Evolutionary conservation across 805 yeast species (phyloP), one percentile per base, ranked within the genome.

Genomic region (Tetrapisispora pingtungensis): DNA sequence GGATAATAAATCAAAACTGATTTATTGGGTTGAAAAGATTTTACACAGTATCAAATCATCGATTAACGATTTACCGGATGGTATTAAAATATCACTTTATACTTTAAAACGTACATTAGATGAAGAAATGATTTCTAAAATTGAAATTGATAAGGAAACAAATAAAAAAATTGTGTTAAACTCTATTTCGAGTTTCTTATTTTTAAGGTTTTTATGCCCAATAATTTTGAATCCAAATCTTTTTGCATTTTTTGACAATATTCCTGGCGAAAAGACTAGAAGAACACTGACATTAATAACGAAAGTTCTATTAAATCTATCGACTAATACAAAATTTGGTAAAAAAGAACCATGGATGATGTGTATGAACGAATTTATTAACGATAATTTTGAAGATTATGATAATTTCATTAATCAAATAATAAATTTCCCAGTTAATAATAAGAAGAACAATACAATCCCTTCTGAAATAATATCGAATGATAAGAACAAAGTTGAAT

Each of bases 221-320:
- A 95, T 96, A 0, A 75, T 90, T 26, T 65, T 93, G 57, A 89
- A 87, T 55, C 98, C 98, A 0, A 87, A 86, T 55, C 62, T 89
- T 40, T 88, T 87, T 60, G 79, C 80, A 48, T 67, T 93, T 41
- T 76, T 86, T 0, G 72, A 75, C 42, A 70, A 75, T 32, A 90
- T 84, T 52, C 86, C 87, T 47, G 72, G 79, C 8, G 86, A 88
- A 1, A 70, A 71, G 10, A 71, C 80, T 1, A 89, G 87, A 50
- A 71, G 95, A 47, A 83, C 95, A 0, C 64, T 90, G 38, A 87
- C 95, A 0, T 64, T 89, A 19, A 69, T 89, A 5, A 87, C 97
- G 10, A 90, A 90, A 58, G 72, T 81, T 6, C 59, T 90, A 30
- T 73, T 89, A 61, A 83, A 84, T 26, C 72, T 90, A 47, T 86